Evolutionary conservation across 1,284 basidiomycete genomes (phyloP).

Genomic region (Cutaneotrichosporon sp.): DNA sequence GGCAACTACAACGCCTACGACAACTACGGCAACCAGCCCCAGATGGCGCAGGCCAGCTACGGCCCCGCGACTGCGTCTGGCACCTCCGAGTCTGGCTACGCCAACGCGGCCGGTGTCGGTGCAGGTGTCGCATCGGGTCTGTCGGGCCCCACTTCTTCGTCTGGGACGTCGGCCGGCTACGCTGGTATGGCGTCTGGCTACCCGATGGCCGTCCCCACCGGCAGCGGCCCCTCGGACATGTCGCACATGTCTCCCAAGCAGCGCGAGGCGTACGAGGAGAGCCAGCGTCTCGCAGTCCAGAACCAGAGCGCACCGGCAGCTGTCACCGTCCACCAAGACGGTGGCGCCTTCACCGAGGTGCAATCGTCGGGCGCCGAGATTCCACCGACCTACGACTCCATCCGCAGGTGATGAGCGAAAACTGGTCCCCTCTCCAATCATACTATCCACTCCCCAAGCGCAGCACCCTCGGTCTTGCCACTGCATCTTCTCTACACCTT

Average conservation of each 20-base stretch:
- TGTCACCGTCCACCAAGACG: slow-evolving; percentile 44
- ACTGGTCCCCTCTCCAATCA: not conserved
- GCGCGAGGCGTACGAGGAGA: slow-evolving; percentile 45
- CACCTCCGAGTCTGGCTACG: not conserved
- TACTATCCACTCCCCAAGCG: not conserved
- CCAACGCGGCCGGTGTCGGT: slow-evolving; percentile 24
- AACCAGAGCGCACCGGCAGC: slow-evolving; percentile 25
- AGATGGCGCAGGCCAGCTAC: slow-evolving; percentile 47
- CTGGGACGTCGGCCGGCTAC: slow-evolving; percentile 42
- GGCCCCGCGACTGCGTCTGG: not conserved
- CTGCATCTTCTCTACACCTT: slow-evolving; percentile 2
- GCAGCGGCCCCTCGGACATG: slow-evolving; percentile 11
- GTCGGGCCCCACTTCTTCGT: slow-evolving; percentile 40
- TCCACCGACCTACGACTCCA: slow-evolving; percentile 31
- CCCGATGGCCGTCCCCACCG: not conserved
- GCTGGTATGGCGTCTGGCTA: slow-evolving; percentile 36
- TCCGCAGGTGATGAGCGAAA: slow-evolving; percentile 6
- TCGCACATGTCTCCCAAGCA: slow-evolving; percentile 44
- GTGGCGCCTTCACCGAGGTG: slow-evolving; percentile 28
- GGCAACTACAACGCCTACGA: slow-evolving; percentile 6
- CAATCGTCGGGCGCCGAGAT: slow-evolving; percentile 31
- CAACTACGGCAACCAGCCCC: slow-evolving; percentile 34
- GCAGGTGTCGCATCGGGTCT: slow-evolving; percentile 14
- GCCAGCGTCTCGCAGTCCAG: slow-evolving; percentile 39
- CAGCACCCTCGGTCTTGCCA: slow-evolving; percentile 2